phyloP scores from a whole-genome alignment of 1,139 yeast genomes.

The Taphrina communis region DNA sequence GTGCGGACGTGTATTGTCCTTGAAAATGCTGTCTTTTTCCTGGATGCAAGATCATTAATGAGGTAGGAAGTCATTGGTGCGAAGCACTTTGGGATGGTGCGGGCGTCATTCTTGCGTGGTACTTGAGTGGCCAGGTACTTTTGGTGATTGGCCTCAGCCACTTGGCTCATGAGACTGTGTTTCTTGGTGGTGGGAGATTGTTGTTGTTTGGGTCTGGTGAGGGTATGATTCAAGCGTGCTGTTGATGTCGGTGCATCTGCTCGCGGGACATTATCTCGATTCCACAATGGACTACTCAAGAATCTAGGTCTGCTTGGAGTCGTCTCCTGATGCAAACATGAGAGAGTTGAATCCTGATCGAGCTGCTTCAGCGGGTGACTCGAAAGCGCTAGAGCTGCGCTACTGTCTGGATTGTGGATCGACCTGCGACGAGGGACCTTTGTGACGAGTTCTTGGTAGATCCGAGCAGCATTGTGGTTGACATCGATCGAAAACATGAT shows the following conservation, averaged over 20 bases:
- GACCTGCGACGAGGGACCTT: constrained; percentile 23
- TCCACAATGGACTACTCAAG: background rate
- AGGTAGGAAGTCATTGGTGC: constrained; percentile 5
- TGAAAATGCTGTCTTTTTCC: background rate
- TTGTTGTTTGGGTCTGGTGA: background rate
- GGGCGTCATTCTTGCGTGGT: background rate
- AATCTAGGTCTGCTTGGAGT: background rate
- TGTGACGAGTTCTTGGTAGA: constrained; percentile 18
- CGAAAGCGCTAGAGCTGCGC: background rate
- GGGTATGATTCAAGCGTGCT: background rate
- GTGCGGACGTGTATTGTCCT: constrained; percentile 16
- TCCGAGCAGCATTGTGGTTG: constrained; percentile 24
- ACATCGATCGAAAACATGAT: constrained; percentile 14
- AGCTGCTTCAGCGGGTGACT: background rate
- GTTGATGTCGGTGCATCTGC: background rate
- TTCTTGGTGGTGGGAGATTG: constrained; percentile 1
- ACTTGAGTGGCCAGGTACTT: background rate
- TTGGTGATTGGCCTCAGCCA: background rate
- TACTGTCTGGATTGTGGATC: background rate
- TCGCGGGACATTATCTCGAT: background rate
- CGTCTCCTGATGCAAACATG: background rate
- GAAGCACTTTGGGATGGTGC: constrained; percentile 18
- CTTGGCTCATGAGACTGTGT: background rate
- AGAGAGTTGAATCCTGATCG: background rate
- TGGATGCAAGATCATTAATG: constrained; percentile 4